Conservation (phyloP, 345 rosid species). For the Salix viminalis region DNA sequence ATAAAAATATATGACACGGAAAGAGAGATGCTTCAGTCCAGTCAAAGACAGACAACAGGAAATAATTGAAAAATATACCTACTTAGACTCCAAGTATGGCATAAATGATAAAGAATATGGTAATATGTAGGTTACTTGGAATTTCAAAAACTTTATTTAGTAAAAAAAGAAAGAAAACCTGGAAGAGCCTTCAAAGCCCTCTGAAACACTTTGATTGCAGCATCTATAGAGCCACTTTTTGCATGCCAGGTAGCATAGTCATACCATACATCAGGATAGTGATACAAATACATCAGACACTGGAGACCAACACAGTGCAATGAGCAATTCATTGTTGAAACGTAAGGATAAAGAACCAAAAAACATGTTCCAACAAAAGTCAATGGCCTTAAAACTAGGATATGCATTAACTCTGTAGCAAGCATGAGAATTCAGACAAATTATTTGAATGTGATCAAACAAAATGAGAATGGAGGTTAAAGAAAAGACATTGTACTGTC, state of each 20-base stretch:
- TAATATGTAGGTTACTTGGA: background rate
- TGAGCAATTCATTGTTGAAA: conserved; percentile 9
- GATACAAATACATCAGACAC: conserved; percentile 94
- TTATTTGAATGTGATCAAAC: too few relatives aligned
- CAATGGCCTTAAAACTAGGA: too few relatives aligned
- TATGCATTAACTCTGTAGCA: too few relatives aligned
- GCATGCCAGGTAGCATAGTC: conserved; percentile 94
- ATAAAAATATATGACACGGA: background rate
- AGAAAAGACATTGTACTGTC: too few relatives aligned
- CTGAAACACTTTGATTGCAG: conserved; percentile 90
- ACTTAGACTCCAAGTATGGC: background rate
- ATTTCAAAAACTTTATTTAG: background rate
- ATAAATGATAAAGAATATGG: background rate
- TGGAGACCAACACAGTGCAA: conserved; percentile 32
- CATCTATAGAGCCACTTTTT: conserved; percentile 76
- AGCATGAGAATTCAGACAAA: too few relatives aligned
- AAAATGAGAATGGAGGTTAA: too few relatives aligned
- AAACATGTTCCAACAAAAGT: background rate
- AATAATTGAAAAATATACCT: background rate
- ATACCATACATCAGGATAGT: conserved; percentile 92
- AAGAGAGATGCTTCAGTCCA: background rate
- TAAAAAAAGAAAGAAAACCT: conserved; percentile 40
- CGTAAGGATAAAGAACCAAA: conserved; percentile 2
- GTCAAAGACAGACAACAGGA: background rate
- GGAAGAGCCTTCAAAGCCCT: conserved; percentile 94